Conservation (phyloP, 768 basidiomycete species). For the Mycena filopes region DNA sequence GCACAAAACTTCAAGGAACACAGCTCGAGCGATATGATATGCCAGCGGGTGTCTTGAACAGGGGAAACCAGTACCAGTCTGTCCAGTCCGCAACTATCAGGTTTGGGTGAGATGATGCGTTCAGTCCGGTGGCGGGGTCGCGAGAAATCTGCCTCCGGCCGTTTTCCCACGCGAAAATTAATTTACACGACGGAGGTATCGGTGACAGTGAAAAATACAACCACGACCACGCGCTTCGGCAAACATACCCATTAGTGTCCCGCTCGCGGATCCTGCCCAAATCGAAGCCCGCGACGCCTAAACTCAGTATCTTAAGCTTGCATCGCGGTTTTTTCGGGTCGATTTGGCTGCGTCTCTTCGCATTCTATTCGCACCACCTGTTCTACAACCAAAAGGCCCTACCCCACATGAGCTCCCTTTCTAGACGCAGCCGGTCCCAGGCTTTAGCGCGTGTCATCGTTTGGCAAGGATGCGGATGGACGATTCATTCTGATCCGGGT, state of each 20-base stretch:
- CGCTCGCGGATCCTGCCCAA: slow-evolving; percentile 19
- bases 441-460: slow-evolving; percentile 11
- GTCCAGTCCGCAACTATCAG: slow-evolving; percentile 13
- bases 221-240: slow-evolving; percentile 26
- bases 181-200: slow-evolving; percentile 18
- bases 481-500: slow-evolving; percentile 20
- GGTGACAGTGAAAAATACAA: not conserved
- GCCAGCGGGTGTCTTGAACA: not conserved
- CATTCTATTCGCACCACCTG: slow-evolving; percentile 22
- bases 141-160: slow-evolving; percentile 23
- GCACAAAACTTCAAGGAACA: slow-evolving; percentile 9
- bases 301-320: slow-evolving; percentile 13
- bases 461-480: not conserved
- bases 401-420: not conserved
- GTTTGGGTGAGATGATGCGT: slow-evolving; percentile 10
- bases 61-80: slow-evolving; percentile 20
- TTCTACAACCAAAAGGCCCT: slow-evolving; percentile 5
- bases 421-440: not conserved
- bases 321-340: slow-evolving; percentile 39
- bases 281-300: not conserved
- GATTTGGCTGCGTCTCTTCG: slow-evolving; percentile 22
- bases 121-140: not conserved
- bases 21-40: slow-evolving; percentile 14
- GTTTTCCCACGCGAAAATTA: slow-evolving; percentile 26
- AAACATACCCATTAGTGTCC: slow-evolving; percentile 21